Evolutionary conservation across 306 rosid species (phyloP), one percentile per base, ranked within the genome.

Genomic region (Acacia acuminata): DNA sequence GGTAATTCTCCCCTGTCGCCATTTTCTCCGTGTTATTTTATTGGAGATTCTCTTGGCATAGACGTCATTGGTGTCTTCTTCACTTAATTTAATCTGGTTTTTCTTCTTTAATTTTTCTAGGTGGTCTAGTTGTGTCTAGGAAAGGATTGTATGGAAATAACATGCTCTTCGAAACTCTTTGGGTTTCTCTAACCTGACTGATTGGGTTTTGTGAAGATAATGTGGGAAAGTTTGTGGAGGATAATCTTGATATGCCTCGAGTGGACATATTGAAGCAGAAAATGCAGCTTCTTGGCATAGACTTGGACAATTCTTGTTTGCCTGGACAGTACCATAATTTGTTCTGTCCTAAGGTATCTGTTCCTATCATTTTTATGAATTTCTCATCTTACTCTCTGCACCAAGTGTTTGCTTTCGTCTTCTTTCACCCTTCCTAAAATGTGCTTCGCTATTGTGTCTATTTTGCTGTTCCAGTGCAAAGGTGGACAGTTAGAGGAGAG

Each of bases 401-500:
- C 8, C 40, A 14, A 20, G 34, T 68, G 71, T 82, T 51, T 85
- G 6, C 47, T 71, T 64, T 77, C 16, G 25, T 30, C 20, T 65
- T 34, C 47, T 73, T 72, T 69, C 24, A 51, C n/a, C 63, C 68
- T 25, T 22, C 5, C 36, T 42, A 68, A 45, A 25, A 38, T 78
- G 40, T 56, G 64, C 43, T 79, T 82, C 74, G 77, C 27, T 78
- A 17, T 77, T 34, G 24, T 78, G 79, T 79, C 77, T 80, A 64
- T 80, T 82, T 48, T 45, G 15, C 43, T 65, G 42, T 75, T 45
- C 48, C 81, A 95, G 98, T 95, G 98, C 89, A 88, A 89, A 73
- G 97, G 98, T 67, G 98, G 98, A 74, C 75, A 55, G 20, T 85
- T 86, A 65, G 70, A 84, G 91, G 92, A 92, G 91, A 93, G 94